A percentile compares a stretch with the other conserved stretches of the same genome.
phyloP scores from a whole-genome alignment of 169 alveolate genomes.

The Pseudocohnilembus persalinus region DNA sequence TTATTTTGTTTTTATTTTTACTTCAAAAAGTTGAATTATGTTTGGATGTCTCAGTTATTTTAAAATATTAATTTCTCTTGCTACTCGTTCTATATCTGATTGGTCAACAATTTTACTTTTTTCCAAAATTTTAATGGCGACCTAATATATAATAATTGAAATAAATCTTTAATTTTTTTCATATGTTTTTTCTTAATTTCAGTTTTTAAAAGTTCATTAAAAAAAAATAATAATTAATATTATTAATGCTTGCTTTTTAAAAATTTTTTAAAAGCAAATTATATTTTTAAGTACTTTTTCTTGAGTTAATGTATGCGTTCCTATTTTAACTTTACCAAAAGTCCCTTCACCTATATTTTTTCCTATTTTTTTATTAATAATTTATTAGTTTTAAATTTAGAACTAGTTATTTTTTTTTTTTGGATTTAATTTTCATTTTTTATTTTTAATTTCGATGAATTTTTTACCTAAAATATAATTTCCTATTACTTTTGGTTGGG shows the following conservation, averaged over 20 bases:
- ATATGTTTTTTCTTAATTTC: conserved; percentile 1
- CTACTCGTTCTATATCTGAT: conserved; percentile 81
- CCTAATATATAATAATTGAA: conserved; percentile 39
- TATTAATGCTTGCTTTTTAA: no score
- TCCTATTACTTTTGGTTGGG: conserved; percentile 23
- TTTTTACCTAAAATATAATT: conserved; percentile 34
- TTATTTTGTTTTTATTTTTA: no score
- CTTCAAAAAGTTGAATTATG: conserved; percentile 78
- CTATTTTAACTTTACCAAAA: conserved; percentile 76
- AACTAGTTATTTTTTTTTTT: no score
- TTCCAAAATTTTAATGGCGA: conserved; percentile 77
- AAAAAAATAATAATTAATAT: background rate
- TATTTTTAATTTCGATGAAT: background rate
- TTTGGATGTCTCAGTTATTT: conserved; percentile 84
- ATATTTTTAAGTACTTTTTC: conserved; percentile 45
- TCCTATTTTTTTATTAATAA: conserved; percentile 31
- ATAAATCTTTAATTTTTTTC: background rate
- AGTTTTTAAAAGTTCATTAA: background rate
- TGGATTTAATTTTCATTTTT: no score
- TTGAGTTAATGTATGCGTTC: conserved; percentile 53
- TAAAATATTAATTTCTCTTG: conserved; percentile 89
- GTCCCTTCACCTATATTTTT: conserved; percentile 77
- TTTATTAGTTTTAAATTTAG: no score
- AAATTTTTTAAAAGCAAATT: no score
- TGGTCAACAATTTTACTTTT: conserved; percentile 60